Evolutionary conservation across 225 moss, liverwort and hornwort genomes (phyloP).

Genomic region (Polytrichum commune): DNA sequence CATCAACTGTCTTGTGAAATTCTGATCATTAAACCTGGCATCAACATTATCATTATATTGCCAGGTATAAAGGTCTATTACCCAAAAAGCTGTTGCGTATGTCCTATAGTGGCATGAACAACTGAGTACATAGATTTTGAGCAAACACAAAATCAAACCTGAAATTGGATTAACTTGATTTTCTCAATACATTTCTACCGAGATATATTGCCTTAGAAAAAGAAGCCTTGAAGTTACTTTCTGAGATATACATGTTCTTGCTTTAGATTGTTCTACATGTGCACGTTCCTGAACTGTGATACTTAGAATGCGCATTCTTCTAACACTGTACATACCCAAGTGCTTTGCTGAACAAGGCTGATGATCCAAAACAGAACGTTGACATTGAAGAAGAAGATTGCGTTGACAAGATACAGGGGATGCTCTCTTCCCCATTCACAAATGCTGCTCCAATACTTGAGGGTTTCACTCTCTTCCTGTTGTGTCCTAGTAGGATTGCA

Average conservation of each 20-base stretch:
- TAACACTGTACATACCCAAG: conserved; percentile 47
- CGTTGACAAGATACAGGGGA: conserved; percentile 61
- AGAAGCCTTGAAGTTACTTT: background rate
- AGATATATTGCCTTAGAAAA: background rate
- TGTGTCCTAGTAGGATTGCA: conserved; percentile 20
- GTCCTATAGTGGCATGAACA: no score
- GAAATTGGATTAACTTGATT: background rate
- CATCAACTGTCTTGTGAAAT: no score
- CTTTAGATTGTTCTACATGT: no score
- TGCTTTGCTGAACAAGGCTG: conserved; percentile 61
- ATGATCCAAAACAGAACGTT: conserved; percentile 81
- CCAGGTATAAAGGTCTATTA: no score
- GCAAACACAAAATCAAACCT: background rate
- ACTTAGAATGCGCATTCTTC: background rate
- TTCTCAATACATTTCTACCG: background rate
- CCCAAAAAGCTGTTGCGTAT: no score
- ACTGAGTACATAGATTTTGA: background rate
- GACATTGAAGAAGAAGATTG: conserved; percentile 77
- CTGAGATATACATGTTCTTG: background rate
- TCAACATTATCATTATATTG: no score
- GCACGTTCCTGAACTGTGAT: background rate
- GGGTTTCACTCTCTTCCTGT: background rate
- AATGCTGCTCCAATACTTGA: conserved; percentile 37
- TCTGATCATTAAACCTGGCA: no score
- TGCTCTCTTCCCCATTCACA: conserved; percentile 64